Percentiles rank a stretch among this genome's conserved stretches.
Evolutionary conservation across 371 early-diverging fungal genomes (phyloP).

Genomic region (Batrachochytrium dendrobatidis): DNA sequence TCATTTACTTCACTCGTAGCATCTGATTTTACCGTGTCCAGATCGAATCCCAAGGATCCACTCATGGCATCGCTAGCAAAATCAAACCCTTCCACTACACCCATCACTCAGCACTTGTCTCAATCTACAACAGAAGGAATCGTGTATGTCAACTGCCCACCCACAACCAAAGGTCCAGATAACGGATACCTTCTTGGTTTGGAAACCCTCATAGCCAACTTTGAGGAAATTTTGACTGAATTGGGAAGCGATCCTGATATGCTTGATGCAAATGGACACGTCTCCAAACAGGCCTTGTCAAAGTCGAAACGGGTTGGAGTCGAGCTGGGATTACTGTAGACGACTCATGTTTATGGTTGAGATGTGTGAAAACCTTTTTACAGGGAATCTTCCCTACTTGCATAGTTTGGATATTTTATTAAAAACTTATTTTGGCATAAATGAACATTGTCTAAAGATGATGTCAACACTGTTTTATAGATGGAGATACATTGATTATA

Average conservation of each 20-base stretch:
- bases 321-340: not conserved
- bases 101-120: not conserved
- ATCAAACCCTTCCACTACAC: not conserved
- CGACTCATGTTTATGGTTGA: no score
- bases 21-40: no score
- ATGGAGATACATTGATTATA: no score
- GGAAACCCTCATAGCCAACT: constrained; percentile 55
- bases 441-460: no score
- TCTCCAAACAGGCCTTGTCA: constrained; percentile 5
- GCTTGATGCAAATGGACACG: constrained; percentile 11
- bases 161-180: constrained; percentile 60
- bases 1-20: no score
- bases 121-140: not conserved
- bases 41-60: no score
- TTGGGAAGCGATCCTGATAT: constrained; percentile 2
- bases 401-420: no score
- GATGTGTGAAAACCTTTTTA: no score
- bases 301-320: not conserved
- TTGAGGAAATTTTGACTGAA: constrained; percentile 35
- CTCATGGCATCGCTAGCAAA: not conserved
- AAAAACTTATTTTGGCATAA: no score
- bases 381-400: no score
- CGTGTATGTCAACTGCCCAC: constrained; percentile 48
- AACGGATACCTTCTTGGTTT: constrained; percentile 68
- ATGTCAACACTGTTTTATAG: no score